phyloP scores from a whole-genome alignment of 305 asterid species.

The Fraxinus paxiana region DNA sequence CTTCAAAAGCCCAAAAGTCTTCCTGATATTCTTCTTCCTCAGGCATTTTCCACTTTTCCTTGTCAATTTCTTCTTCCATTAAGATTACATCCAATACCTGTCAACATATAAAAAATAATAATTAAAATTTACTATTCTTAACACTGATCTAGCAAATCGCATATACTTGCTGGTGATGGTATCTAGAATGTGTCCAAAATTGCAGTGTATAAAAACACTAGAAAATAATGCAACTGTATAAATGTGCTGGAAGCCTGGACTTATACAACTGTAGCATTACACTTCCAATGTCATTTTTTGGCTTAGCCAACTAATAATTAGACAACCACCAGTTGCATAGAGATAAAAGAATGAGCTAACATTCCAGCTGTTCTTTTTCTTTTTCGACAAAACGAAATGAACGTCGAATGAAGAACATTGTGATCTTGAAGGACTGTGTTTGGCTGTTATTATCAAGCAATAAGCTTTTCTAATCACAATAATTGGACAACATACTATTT shows the following conservation, averaged over 20 bases:
- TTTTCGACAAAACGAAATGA: background rate
- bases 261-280: background rate
- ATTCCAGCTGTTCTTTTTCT: background rate
- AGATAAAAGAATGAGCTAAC: background rate
- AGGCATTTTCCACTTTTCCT: constrained; percentile 69
- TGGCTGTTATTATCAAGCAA: constrained; percentile 22
- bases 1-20: constrained; percentile 81
- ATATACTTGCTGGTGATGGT: constrained; percentile 11
- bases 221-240: background rate
- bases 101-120: background rate
- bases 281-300: background rate
- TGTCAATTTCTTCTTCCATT: constrained; percentile 49
- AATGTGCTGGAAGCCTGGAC: background rate
- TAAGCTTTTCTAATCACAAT: constrained; percentile 34
- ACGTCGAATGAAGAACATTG: background rate
- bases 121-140: background rate
- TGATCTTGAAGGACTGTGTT: background rate
- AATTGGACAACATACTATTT: constrained; percentile 19
- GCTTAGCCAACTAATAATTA: background rate
- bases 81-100: constrained; percentile 65
- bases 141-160: background rate
- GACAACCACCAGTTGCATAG: background rate
- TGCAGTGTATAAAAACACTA: background rate
- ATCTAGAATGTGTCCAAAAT: background rate
- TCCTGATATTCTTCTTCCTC: constrained; percentile 59